Evolutionary conservation across 345 rosid genomes (phyloP).

Genomic region (Balakata baccata): DNA sequence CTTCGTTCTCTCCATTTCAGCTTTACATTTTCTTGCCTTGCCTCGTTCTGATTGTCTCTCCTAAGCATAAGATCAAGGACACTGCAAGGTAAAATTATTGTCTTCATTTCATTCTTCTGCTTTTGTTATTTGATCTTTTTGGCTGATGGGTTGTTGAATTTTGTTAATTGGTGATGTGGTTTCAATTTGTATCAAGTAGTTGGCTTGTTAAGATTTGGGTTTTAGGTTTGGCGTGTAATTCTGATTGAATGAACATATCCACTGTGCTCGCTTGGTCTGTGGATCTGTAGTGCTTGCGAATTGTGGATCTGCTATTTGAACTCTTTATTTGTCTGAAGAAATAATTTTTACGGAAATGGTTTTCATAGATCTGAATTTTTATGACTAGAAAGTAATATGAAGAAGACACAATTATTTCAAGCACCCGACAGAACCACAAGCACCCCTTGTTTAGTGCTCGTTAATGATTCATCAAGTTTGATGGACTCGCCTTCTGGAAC

Average conservation of each 20-base stretch:
- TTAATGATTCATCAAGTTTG: too few species aligned
- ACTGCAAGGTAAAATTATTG: background rate
- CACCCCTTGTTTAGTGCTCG: too few species aligned
- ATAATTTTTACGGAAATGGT: background rate
- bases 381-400: too few species aligned
- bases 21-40: background rate
- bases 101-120: background rate
- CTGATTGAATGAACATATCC: conserved; percentile 3
- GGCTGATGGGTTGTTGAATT: conserved; percentile 1
- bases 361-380: background rate
- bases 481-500: background rate
- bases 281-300: background rate
- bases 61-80: background rate
- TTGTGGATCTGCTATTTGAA: conserved; percentile 3
- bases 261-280: background rate
- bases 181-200: background rate
- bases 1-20: background rate
- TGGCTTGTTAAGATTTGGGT: background rate
- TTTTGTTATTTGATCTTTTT: background rate
- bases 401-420: too few species aligned
- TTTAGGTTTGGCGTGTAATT: background rate
- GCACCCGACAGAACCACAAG: too few species aligned
- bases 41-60: background rate
- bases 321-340: background rate
- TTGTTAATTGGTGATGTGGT: conserved; percentile 6